Percentiles rank a stretch among this genome's conserved stretches.
Conservation (phyloP, 2,329 filamentous ascomycete genomes). For the Cercospora citrullina region DNA sequence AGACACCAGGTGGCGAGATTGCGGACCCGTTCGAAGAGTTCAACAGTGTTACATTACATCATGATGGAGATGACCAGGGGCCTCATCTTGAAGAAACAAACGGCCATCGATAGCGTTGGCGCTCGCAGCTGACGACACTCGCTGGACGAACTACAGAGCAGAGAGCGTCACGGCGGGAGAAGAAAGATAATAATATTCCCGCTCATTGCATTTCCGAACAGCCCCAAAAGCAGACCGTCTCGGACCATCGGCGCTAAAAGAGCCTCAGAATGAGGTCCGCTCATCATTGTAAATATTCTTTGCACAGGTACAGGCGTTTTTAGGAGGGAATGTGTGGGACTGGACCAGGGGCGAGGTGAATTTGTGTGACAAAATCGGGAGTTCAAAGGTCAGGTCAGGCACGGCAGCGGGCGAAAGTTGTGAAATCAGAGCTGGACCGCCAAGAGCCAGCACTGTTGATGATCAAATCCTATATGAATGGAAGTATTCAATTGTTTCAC, state of each 20-base stretch:
- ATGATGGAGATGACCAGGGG: slow-evolving; percentile 72
- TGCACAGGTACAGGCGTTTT: slow-evolving; percentile 21
- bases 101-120: slow-evolving; percentile 29
- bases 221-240: background rate
- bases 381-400: slow-evolving; percentile 7
- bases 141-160: background rate
- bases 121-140: slow-evolving; percentile 1
- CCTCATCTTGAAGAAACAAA: slow-evolving; percentile 21
- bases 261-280: background rate
- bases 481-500: slow-evolving; percentile 2
- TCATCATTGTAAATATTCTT: slow-evolving; percentile 22
- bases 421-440: background rate
- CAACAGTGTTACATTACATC: slow-evolving; percentile 95
- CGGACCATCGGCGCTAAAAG: background rate
- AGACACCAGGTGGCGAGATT: slow-evolving; percentile 79
- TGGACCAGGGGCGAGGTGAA: slow-evolving; percentile 3
- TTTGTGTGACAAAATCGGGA: background rate
- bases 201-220: background rate
- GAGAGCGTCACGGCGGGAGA: background rate
- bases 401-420: slow-evolving; percentile 7
- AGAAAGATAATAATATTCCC: background rate
- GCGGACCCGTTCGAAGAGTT: slow-evolving; percentile 97
- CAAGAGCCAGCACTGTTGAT: slow-evolving; percentile 13
- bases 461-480: slow-evolving; percentile 9
- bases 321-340: background rate